Conservation (phyloP, 208 protist genomes). For the Trypanosoma mega region DNA sequence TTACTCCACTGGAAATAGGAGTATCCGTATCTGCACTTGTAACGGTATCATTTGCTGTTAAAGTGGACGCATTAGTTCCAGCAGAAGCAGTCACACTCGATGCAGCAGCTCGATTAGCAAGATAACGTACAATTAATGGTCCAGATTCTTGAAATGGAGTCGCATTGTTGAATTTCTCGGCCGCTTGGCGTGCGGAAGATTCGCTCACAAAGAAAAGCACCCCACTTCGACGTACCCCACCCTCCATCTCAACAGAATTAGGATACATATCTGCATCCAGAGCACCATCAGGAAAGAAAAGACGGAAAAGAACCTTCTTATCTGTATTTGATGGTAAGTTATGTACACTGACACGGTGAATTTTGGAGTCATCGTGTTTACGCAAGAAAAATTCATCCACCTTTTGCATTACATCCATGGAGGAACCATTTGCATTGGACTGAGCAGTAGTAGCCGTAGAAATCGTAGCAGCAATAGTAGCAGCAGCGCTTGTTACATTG, state of each 20-base stretch:
- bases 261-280: conserved; percentile 50
- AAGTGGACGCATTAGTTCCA: not conserved
- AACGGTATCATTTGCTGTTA: not conserved
- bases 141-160: conserved; percentile 50
- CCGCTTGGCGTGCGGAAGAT: conserved; percentile 59
- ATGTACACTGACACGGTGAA: conserved; percentile 66
- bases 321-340: conserved; percentile 53
- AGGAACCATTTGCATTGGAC: not conserved
- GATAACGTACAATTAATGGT: conserved; percentile 52
- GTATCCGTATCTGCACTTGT: not conserved
- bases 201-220: conserved; percentile 64
- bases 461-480: too few species aligned
- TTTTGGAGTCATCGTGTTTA: conserved; percentile 32
- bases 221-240: conserved; percentile 51
- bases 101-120: conserved; percentile 10
- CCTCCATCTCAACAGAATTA: conserved; percentile 35
- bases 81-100: not conserved
- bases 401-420: not conserved
- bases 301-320: conserved; percentile 40
- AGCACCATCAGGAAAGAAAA: conserved; percentile 79
- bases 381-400: conserved; percentile 36
- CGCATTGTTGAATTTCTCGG: conserved; percentile 64
- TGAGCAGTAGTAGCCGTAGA: too few species aligned
- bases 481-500: not conserved
- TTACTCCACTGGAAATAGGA: too few species aligned